These are phyloP conservation scores for Trichosporon sp. DNA, from an alignment of 1,284 basidiomycete genomes.

Conservation along the genomic window DNA sequence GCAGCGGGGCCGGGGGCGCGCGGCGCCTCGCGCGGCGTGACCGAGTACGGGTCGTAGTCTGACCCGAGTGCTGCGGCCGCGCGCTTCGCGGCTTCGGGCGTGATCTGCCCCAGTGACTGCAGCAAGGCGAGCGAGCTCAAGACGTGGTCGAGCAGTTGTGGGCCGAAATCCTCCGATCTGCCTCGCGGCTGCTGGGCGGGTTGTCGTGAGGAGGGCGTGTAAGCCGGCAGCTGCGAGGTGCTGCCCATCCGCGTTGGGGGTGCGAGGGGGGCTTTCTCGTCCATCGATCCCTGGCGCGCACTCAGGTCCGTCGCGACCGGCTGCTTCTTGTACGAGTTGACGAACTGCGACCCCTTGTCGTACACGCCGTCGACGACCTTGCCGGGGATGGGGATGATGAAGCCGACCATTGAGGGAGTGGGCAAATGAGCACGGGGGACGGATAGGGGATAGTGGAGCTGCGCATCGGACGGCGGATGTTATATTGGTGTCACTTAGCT, in stretches of 20 bases:
- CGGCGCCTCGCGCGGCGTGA: not conserved
- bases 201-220: not conserved
- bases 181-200: not conserved
- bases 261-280: not conserved
- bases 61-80: not conserved
- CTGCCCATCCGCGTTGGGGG: not conserved
- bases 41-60: not conserved
- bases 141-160: not conserved
- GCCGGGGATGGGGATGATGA: slow-evolving; percentile 22
- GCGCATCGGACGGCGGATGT: not conserved
- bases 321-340: slow-evolving; percentile 25
- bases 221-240: not conserved
- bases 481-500: not conserved
- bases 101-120: not conserved
- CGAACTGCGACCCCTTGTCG: slow-evolving; percentile 5
- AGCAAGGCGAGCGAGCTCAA: not conserved
- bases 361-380: slow-evolving; percentile 19
- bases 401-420: slow-evolving; percentile 12
- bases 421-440: no score
- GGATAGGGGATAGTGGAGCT: not conserved
- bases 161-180: not conserved
- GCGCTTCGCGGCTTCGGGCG: not conserved
- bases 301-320: slow-evolving; percentile 1
- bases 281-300: not conserved
- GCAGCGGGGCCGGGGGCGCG: no score